Base-by-base conservation (phyloP, 2,329 filamentous ascomycete genomes). In the Fonsecaea pugnacius region DNA sequence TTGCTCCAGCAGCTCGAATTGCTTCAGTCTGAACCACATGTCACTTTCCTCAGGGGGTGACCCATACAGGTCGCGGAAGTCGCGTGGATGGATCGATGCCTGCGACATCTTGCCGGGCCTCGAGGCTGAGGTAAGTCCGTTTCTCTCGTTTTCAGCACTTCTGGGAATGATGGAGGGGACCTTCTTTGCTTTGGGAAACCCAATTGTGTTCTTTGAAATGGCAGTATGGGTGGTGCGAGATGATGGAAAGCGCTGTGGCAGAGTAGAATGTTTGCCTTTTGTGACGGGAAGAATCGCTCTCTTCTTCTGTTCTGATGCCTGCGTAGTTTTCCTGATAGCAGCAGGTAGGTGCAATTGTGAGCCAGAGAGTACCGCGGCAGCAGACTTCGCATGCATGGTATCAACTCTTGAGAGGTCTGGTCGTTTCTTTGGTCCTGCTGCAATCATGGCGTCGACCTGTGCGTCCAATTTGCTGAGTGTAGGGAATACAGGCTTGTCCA, bases 201-300 rank as follows among this genome's bases (percentile, higher is more conserved):
- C 93, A 48, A 96, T 84, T 0, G 92, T 96, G 61, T 87, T 93
- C 67, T 88, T 87, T 1, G 92, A 96, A 5, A 87, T 87, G 5
- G 85, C 85, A 24, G 85, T 83, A 1, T 89, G 84, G 81, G 8
- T 83, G 83, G 68, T 86, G 85, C 53, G 87, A 85, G 70, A 85
- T 81, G 9, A 76, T 73, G n/a, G 82, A 81, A 0, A 82, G 77
- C 65, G 83, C 84, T 7, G 80, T 77, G 2, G 82, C 77, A 4
- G 77, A 70, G 10, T 16, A 9, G 54, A 27, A 35, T 50, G 50
- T 27, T 60, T 63, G 2, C 58, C 36, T 40, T 58, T 67, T 16
- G 38, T 43, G 24, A 52, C n/a, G 10, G 57, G 72, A 4, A 71
- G 75, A 50, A 72, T 72, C 62, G 74, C 70, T 72, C 73, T 79